phyloP scores from a whole-genome alignment of 2,329 filamentous ascomycete species.

The Neofusicoccum cordaticola region DNA sequence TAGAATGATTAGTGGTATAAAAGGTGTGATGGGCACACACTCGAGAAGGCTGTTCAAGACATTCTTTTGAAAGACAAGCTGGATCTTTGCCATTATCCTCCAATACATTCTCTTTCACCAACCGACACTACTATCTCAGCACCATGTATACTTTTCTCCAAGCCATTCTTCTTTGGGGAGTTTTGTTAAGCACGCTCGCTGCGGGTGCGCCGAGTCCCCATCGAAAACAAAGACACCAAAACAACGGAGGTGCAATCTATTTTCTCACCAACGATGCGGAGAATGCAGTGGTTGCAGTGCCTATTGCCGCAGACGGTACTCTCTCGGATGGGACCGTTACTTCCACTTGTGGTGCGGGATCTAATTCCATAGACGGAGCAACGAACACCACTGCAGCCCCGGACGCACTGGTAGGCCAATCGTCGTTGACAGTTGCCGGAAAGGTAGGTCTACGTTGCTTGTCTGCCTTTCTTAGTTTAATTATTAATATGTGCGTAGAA shows the following conservation, averaged over 20 bases:
- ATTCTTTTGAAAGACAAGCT: neutral
- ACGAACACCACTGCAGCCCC: conserved; percentile 42
- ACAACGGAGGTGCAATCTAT: conserved; percentile 50
- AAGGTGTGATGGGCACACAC: neutral
- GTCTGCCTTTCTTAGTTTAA: no score
- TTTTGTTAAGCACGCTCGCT: neutral
- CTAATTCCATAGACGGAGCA: conserved; percentile 38
- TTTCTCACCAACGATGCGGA: conserved; percentile 53
- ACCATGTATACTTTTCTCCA: neutral
- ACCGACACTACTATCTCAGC: no score
- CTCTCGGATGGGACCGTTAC: conserved; percentile 45
- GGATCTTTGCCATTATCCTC: neutral
- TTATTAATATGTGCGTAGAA: conserved; percentile 31
- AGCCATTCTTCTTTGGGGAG: no score
- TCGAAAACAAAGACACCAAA: neutral
- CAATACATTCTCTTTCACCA: no score
- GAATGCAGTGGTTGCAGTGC: conserved; percentile 52
- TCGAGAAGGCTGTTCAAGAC: neutral
- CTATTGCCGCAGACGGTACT: conserved; percentile 47
- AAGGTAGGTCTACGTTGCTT: conserved; percentile 40
- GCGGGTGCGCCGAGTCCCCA: neutral
- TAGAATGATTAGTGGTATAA: neutral
- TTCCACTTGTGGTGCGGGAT: conserved; percentile 49
- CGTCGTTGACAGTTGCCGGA: conserved; percentile 49
- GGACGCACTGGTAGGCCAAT: conserved; percentile 54